Conservation (phyloP, 164 flowering plant species). For the Tetracentron sinense region DNA sequence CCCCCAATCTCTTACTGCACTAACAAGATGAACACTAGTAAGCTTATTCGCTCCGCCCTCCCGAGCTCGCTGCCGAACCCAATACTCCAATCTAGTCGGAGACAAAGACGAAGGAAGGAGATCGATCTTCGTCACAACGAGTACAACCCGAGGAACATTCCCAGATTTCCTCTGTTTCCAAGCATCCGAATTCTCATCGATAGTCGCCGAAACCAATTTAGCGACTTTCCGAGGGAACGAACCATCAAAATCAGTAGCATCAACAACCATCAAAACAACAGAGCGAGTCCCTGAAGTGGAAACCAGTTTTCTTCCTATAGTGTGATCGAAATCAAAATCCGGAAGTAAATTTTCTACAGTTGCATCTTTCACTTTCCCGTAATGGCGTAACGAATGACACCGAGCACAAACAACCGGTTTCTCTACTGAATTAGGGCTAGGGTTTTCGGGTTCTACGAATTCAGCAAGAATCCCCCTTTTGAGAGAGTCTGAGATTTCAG, state of each 20-base stretch:
- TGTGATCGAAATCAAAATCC: slow-evolving; percentile 91
- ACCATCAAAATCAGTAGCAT: slow-evolving; percentile 88
- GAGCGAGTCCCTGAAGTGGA: slow-evolving; percentile 51
- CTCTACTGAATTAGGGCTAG: slow-evolving; percentile 6
- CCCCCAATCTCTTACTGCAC: slow-evolving; percentile 85
- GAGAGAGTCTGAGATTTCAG: slow-evolving; percentile 54
- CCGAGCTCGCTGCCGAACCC: slow-evolving; percentile 82
- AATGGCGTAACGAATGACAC: slow-evolving; percentile 79
- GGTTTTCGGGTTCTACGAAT: slow-evolving; percentile 22
- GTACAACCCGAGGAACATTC: slow-evolving; percentile 78
- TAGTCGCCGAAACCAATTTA: slow-evolving; percentile 50
- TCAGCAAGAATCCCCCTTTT: slow-evolving; percentile 50
- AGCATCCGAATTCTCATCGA: slow-evolving; percentile 61
- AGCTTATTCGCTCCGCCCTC: slow-evolving; percentile 73
- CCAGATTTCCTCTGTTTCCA: slow-evolving; percentile 91
- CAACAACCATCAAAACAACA: slow-evolving; percentile 83
- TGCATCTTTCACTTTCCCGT: slow-evolving; percentile 76
- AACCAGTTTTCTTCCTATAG: slow-evolving; percentile 67
- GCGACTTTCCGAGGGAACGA: slow-evolving; percentile 81
- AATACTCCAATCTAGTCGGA: slow-evolving; percentile 74
- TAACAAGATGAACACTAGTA: slow-evolving; percentile 77
- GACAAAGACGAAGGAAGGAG: slow-evolving; percentile 56
- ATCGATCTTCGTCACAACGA: slow-evolving; percentile 88
- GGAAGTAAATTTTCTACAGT: slow-evolving; percentile 81
- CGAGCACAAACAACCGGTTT: slow-evolving; percentile 76